Evolutionary conservation across 2,329 filamentous ascomycete genomes (phyloP).

Genomic region (Geosmithia putterillii): DNA sequence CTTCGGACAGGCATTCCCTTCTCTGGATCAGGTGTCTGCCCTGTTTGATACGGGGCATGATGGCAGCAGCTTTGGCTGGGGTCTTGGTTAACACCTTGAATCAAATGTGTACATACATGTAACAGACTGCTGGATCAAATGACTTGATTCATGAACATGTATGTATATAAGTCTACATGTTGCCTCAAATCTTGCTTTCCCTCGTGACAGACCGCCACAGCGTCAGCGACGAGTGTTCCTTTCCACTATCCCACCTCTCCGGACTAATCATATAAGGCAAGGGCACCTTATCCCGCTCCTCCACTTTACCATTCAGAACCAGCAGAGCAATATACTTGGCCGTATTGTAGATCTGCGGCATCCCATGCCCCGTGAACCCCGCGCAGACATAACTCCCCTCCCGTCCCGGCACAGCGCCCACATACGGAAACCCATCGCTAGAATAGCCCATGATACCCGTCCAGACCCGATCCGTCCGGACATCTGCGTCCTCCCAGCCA

Average conservation of each 20-base stretch:
- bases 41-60: neutral
- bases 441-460: constrained; percentile 31
- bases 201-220: neutral
- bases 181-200: neutral
- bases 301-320: constrained; percentile 11
- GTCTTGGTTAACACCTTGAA: neutral
- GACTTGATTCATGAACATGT: neutral
- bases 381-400: constrained; percentile 26
- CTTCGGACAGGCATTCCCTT: neutral
- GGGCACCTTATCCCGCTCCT: neutral
- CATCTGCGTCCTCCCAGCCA: constrained; percentile 31
- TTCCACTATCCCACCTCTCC: neutral
- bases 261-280: neutral
- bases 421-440: constrained; percentile 24
- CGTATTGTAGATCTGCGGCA: constrained; percentile 29
- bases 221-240: neutral
- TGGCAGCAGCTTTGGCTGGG: neutral
- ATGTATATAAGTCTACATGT: neutral
- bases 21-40: neutral
- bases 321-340: constrained; percentile 27
- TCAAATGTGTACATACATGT: no score
- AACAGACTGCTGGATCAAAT: neutral
- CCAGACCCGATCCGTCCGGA: constrained; percentile 24
- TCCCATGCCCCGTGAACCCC: constrained; percentile 38
- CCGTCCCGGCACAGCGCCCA: constrained; percentile 19